These are phyloP conservation scores for Populus alba DNA, from an alignment of 345 rosid genomes.

Conservation along the genomic window DNA sequence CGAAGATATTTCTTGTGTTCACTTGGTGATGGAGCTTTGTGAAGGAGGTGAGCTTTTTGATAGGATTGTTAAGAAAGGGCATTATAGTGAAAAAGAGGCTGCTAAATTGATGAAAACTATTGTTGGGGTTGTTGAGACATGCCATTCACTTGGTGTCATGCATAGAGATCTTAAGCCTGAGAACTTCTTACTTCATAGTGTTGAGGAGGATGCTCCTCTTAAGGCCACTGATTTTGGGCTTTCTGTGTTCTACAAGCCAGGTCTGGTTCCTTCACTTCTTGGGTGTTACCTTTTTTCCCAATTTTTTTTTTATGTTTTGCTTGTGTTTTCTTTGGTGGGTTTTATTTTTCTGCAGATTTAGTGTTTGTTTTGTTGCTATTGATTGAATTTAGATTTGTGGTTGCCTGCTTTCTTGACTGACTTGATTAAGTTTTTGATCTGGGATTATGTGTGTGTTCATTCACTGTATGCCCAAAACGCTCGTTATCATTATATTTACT, in stretches of 20 bases:
- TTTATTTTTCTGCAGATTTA: slow-evolving; percentile 6
- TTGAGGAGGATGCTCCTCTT: slow-evolving; percentile 69
- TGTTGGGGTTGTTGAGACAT: slow-evolving; percentile 73
- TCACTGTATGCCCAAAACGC: neutral
- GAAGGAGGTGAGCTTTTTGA: slow-evolving; percentile 78
- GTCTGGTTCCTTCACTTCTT: slow-evolving; percentile 22
- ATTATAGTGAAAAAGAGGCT: slow-evolving; percentile 74
- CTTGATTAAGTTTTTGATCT: neutral
- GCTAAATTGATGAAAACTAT: slow-evolving; percentile 70
- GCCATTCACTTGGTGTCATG: slow-evolving; percentile 75
- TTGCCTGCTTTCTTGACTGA: neutral
- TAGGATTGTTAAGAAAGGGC: slow-evolving; percentile 64
- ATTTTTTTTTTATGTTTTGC: neutral
- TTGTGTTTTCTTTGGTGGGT: neutral
- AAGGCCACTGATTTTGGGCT: slow-evolving; percentile 83
- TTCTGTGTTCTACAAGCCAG: slow-evolving; percentile 72
- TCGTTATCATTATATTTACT: neutral
- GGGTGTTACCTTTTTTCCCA: neutral
- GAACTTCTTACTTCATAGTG: slow-evolving; percentile 58
- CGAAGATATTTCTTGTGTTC: slow-evolving; percentile 46
- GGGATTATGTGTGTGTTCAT: slow-evolving; percentile 4
- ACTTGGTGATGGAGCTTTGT: slow-evolving; percentile 80
- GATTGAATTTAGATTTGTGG: neutral
- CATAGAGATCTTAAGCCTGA: slow-evolving; percentile 85
- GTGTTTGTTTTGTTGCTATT: neutral